Conservation (phyloP, 2,329 filamentous ascomycete species). For the Xylariaceae sp. region DNA sequence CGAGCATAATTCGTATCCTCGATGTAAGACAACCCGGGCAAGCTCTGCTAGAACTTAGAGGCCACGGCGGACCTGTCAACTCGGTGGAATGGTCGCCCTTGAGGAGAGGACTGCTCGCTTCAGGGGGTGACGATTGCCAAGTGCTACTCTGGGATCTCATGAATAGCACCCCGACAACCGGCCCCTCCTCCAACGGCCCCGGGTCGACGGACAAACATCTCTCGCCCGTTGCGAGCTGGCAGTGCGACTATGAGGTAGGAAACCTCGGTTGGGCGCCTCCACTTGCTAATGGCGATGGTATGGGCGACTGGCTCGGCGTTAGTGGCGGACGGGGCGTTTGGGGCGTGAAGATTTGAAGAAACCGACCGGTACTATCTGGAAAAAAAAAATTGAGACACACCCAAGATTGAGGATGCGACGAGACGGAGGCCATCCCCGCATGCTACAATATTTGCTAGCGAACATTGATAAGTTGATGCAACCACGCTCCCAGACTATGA, state of each 20-base stretch:
- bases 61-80: slow-evolving; percentile 83
- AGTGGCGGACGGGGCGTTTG: slow-evolving; percentile 80
- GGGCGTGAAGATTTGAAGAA: slow-evolving; percentile 60
- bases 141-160: slow-evolving; percentile 94
- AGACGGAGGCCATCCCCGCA: not conserved
- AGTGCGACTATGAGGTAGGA: slow-evolving; percentile 83
- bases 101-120: slow-evolving; percentile 84
- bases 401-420: not conserved
- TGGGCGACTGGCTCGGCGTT: slow-evolving; percentile 82
- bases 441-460: slow-evolving; percentile 12
- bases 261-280: slow-evolving; percentile 86
- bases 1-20: slow-evolving; percentile 87
- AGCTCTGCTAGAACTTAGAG: slow-evolving; percentile 88
- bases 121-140: slow-evolving; percentile 87
- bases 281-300: slow-evolving; percentile 62
- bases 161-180: slow-evolving; percentile 58
- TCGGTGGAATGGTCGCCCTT: slow-evolving; percentile 95
- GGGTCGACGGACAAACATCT: slow-evolving; percentile 59
- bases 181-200: slow-evolving; percentile 52
- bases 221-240: slow-evolving; percentile 76
- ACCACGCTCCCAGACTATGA: slow-evolving; percentile 14
- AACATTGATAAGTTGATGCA: slow-evolving; percentile 32
- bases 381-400: not conserved
- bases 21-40: slow-evolving; percentile 96
- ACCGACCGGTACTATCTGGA: not conserved